A percentile compares a stretch with the other conserved stretches of the same genome.
These are phyloP conservation scores for Tulasnella sp. DNA, from an alignment of 768 basidiomycete species.

Conservation along the genomic window DNA sequence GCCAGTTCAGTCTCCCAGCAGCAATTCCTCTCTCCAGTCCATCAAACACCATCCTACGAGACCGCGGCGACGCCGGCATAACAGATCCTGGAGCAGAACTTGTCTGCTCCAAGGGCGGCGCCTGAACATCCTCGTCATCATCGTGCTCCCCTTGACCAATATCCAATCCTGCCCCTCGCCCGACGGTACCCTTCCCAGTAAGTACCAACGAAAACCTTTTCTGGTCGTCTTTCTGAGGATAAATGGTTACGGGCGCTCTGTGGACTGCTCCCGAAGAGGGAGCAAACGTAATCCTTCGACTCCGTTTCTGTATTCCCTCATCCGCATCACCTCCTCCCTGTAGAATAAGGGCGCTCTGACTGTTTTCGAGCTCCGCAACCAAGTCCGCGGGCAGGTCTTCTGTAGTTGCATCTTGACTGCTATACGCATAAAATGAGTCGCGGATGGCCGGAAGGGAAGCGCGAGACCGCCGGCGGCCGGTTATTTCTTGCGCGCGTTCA, in stretches of 20 bases:
- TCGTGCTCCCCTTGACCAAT: conserved; percentile 34
- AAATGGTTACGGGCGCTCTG: conserved; percentile 26
- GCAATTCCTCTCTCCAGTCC: conserved; percentile 47
- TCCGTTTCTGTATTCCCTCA: not conserved
- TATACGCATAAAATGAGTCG: conserved; percentile 10
- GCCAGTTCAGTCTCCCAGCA: conserved; percentile 52
- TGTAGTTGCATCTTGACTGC: not conserved
- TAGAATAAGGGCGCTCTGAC: not conserved
- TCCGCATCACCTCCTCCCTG: not conserved
- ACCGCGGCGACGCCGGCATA: not conserved
- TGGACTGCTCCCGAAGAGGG: conserved; percentile 20
- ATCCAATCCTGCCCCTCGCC: conserved; percentile 35
- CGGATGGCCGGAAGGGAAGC: conserved; percentile 16
- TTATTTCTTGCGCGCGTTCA: not conserved
- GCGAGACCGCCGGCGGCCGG: conserved; percentile 12
- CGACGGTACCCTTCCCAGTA: conserved; percentile 24
- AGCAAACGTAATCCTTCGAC: conserved; percentile 13
- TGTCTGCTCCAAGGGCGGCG: conserved; percentile 30
- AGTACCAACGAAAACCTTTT: conserved; percentile 21
- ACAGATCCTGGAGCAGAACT: conserved; percentile 21
- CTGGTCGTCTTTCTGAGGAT: conserved; percentile 20
- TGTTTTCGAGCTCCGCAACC: not conserved
- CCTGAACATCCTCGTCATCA: conserved; percentile 24
- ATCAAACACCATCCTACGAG: conserved; percentile 33
- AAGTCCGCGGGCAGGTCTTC: conserved; percentile 19